Conservation (phyloP, 306 rosid species). For the Elaeagnus macrophylla region DNA sequence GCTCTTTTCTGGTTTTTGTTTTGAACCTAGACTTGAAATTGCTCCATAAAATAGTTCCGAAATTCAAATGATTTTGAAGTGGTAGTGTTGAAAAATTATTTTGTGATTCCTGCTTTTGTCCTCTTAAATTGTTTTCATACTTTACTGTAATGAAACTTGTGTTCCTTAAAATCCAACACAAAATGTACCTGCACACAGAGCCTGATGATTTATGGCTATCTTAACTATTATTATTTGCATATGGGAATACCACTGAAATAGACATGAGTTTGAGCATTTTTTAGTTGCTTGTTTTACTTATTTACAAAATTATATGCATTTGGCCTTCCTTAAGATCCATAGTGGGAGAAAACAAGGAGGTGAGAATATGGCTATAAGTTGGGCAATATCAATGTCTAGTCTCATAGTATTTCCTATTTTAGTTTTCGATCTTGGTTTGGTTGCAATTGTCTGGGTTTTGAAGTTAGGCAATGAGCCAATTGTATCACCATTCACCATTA, state of each 20-base stretch:
- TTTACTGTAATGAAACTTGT: constrained; percentile 24
- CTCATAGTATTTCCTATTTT: too few relatives aligned
- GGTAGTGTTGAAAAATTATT: constrained; percentile 22
- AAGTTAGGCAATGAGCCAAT: too few relatives aligned
- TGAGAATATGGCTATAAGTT: too few relatives aligned
- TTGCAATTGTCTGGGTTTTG: too few relatives aligned
- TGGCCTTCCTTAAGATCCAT: neutral
- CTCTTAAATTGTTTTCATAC: constrained; percentile 1
- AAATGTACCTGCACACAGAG: constrained; percentile 47
- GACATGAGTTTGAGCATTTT: neutral
- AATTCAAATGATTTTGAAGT: constrained; percentile 7
- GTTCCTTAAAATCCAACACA: constrained; percentile 31
- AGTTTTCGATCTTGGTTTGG: too few relatives aligned
- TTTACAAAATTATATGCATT: neutral
- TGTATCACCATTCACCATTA: too few relatives aligned
- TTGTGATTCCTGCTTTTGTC: constrained; percentile 11
- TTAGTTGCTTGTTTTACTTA: too few relatives aligned
- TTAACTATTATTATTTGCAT: constrained; percentile 38
- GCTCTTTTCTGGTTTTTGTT: constrained; percentile 91
- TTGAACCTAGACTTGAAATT: constrained; percentile 84
- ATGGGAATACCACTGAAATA: constrained; percentile 20
- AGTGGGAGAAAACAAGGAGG: too few relatives aligned
- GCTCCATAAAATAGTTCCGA: constrained; percentile 41
- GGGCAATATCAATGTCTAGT: too few relatives aligned
- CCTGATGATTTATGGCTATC: constrained; percentile 46